These are phyloP conservation scores for Flaveria floridana DNA, from an alignment of 140 eudicot genomes.

Conservation along the genomic window DNA sequence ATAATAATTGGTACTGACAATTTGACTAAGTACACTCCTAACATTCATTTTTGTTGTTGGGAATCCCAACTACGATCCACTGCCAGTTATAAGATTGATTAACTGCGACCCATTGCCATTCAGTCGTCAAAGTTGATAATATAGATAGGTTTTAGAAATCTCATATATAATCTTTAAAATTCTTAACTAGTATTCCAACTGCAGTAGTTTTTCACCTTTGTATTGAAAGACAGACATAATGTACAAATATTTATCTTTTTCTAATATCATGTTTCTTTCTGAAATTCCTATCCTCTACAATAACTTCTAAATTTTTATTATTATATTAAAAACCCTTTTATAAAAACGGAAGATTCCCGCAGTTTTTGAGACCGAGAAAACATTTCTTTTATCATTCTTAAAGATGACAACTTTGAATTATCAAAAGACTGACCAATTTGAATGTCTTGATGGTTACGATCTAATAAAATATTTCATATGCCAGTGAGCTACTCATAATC, in stretches of 20 bases:
- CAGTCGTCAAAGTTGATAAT: background rate
- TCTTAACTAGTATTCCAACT: background rate
- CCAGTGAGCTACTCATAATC: background rate
- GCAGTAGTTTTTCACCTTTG: too few species aligned
- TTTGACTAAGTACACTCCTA: too few species aligned
- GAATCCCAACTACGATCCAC: too few species aligned
- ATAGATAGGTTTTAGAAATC: background rate
- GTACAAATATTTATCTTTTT: background rate
- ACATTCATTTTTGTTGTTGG: too few species aligned
- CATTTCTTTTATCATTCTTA: background rate
- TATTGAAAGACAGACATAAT: too few species aligned
- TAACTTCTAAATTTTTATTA: background rate
- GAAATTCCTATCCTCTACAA: background rate
- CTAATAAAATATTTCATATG: background rate
- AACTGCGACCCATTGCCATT: background rate
- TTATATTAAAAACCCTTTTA: background rate
- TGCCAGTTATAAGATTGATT: too few species aligned
- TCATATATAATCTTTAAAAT: background rate
- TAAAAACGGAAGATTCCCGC: conserved; percentile 2
- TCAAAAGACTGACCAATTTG: background rate
- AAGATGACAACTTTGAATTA: background rate
- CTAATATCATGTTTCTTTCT: background rate
- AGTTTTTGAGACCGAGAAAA: conserved; percentile 10
- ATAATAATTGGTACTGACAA: too few species aligned
- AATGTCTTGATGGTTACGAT: background rate